These are phyloP conservation scores for Hymenoscyphus linearis DNA, from an alignment of 2,329 filamentous ascomycete species.

Conservation along the genomic window DNA sequence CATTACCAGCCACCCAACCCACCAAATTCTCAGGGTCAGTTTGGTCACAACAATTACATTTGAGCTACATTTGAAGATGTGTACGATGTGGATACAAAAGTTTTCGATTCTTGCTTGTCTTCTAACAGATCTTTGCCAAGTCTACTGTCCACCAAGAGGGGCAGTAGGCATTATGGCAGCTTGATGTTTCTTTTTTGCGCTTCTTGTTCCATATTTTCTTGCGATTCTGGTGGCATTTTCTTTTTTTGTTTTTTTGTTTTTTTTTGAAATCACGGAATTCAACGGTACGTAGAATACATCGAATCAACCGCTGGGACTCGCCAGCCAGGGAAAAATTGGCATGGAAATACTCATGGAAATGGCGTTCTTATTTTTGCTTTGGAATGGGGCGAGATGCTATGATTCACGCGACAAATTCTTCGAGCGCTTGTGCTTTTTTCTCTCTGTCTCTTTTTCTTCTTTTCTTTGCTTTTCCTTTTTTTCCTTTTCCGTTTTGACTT, in stretches of 20 bases:
- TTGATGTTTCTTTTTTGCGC: background rate
- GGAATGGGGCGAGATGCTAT: background rate
- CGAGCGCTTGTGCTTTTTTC: background rate
- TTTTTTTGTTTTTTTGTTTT: too few relatives aligned
- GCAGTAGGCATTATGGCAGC: background rate
- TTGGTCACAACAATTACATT: constrained; percentile 21
- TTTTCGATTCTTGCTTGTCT: background rate
- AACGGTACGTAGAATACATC: background rate
- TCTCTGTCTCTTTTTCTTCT: background rate
- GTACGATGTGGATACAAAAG: background rate
- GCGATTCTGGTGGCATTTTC: background rate
- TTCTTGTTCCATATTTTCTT: background rate
- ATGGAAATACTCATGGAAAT: constrained; percentile 3
- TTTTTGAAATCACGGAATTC: background rate
- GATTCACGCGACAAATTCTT: background rate
- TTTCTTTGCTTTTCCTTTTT: background rate
- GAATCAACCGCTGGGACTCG: background rate
- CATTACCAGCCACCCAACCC: constrained; percentile 70
- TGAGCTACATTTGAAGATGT: constrained; percentile 10
- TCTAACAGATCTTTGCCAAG: background rate
- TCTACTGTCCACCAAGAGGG: background rate
- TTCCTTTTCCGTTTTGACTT: background rate
- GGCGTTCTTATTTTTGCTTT: constrained; percentile 1
- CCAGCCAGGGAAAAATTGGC: background rate
- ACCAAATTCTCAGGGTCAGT: constrained; percentile 37